Evolutionary conservation across 768 basidiomycete species (phyloP), one percentile per base, ranked within the genome.

Genomic region (Cantharellus cinnabarinus): DNA sequence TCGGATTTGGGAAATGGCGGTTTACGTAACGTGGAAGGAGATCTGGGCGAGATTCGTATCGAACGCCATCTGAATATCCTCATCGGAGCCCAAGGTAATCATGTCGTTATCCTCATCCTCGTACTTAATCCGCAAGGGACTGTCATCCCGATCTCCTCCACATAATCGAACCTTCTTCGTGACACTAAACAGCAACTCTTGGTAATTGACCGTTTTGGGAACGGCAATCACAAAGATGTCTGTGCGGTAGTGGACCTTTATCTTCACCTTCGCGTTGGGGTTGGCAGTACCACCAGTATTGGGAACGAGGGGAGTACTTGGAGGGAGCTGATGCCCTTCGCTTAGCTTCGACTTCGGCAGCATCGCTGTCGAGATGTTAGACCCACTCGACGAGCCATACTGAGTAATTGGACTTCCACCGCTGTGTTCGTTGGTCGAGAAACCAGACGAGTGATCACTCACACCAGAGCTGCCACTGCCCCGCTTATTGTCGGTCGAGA

Each of bases 181-280:
- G 1, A 98, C 89, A 68, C 83, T 85, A 69, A 90, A 85, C 57
- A 93, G 84, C 57, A 98, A 75, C 50, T 90, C 86, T 57, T 73
- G 75, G 69, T 83, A 93, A 68, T 85, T 81, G 41, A 87, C 88
- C 62, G 74, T 71, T 62, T 83, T 77, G 50, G 86, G 78, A 35
- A 94, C 89, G 70, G 89, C 85, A 60, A 97, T 87, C 62, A 94
- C 85, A 67, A 97, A 98, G 52, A 95, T 85, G 68, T 95, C 91
- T 65, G 93, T 87, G 66, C 89, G 82, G 73, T 85, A 97, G 69
- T 88, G 86, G 58, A 97, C 89, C 71, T 94, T 94, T 67, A 97
- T 82, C 68, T 91, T 89, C 50, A 97, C 82, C 5, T 82, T 77
- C 50, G 67, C 62, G 20, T 60, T 59, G 51, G 58, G 56, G 3